Evolutionary conservation across 2,329 filamentous ascomycete species (phyloP).

Genomic region (Venturia carpophila): DNA sequence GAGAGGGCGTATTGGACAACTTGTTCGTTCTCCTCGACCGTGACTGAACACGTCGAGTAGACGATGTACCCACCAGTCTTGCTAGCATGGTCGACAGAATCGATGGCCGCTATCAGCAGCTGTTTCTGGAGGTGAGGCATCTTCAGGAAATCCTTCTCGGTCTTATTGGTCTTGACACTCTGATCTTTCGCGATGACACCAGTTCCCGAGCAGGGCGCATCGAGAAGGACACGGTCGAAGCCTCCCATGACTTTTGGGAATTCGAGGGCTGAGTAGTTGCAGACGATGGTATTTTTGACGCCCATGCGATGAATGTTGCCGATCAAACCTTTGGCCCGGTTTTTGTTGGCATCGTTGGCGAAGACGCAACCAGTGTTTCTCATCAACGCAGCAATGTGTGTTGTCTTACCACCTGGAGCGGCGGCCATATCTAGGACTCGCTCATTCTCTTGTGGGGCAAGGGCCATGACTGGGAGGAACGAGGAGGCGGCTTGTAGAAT

Average conservation of each 20-base stretch:
- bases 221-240: conserved; percentile 88
- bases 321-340: conserved; percentile 90
- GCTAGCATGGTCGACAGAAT: conserved; percentile 83
- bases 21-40: conserved; percentile 85
- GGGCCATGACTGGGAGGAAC: conserved; percentile 94
- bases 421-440: conserved; percentile 90
- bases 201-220: conserved; percentile 92
- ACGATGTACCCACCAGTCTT: conserved; percentile 93
- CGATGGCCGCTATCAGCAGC: conserved; percentile 83
- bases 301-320: conserved; percentile 96
- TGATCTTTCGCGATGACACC: conserved; percentile 97
- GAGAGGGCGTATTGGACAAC: conserved; percentile 90
- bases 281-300: conserved; percentile 88
- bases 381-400: conserved; percentile 93
- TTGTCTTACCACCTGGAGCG: conserved; percentile 92
- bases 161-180: conserved; percentile 97
- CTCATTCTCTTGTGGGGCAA: conserved; percentile 89
- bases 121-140: conserved; percentile 94
- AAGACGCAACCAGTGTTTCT: conserved; percentile 94
- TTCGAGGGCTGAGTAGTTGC: conserved; percentile 87
- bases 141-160: conserved; percentile 85
- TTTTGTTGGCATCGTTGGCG: conserved; percentile 92
- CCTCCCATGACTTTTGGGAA: conserved; percentile 93
- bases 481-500: conserved; percentile 95
- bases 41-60: conserved; percentile 94